Evolutionary conservation across 805 yeast genomes (phyloP), one percentile per base, ranked within the genome.

Genomic region (Candida boidinii): DNA sequence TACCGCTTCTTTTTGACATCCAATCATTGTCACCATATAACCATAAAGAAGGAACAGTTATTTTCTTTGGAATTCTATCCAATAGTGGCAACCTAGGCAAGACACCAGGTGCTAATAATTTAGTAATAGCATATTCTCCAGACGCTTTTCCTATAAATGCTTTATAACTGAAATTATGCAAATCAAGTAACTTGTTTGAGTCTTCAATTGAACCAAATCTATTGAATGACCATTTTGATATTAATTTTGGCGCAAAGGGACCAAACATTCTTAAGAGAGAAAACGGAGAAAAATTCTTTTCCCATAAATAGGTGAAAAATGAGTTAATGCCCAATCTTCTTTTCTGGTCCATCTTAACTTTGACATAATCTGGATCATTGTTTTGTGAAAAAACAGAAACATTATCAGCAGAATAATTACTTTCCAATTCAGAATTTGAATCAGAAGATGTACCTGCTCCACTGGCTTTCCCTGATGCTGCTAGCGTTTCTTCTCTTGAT

Each of bases 11-110:
- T 33, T 64, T 70, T 39, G 72, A 71, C 85, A 78, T 78, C 86
- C 86, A 78, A 50, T 78, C 86, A 24, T 54, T 58, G 38, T 76
- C 83, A 8, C 86, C 86, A 44, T 78, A 78, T 17, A 76, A 39
- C 78, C 81, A 75, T 20, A 75, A 50, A 1, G 74, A 62, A 4
- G 74, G 74, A 12, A 70, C 40, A 13, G 43, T 38, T 1, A 57
- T 33, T 31, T 64, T 53, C 29, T 42, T 56, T 12, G 62, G 75
- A 43, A 66, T 53, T 43, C 84, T 61, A 40, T 71, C 77, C 21
- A 71, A 41, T 28, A 78, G 51, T 3, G 86, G 85, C 25, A 71
- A 49, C 41, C 69, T 65, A 0, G 83, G 70, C 16, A 66, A 38
- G 0, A 77, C 77, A 10, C 79, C 80, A 7, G 76, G 72, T 0